phyloP scores from a whole-genome alignment of 345 rosid genomes.

The Atalantia buxifolia region DNA sequence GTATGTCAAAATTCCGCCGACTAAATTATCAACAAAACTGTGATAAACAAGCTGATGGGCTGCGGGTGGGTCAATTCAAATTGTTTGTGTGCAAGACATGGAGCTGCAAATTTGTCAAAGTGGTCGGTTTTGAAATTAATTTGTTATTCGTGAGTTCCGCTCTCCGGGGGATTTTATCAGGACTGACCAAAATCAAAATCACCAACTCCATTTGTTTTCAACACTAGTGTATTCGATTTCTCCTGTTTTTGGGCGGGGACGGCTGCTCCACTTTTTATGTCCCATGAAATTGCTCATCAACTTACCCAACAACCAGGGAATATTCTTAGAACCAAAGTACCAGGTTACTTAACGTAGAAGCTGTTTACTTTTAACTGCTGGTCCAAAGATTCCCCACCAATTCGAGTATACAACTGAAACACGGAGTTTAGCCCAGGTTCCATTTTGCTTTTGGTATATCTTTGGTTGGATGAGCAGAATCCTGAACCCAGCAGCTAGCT shows the following conservation, averaged over 20 bases:
- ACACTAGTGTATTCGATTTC: neutral
- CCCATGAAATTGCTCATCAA: neutral
- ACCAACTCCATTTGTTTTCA: neutral
- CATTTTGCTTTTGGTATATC: no score
- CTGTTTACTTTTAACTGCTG: neutral
- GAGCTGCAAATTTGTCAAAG: neutral
- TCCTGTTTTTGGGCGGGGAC: no score
- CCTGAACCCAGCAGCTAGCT: no score
- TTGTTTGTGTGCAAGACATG: neutral
- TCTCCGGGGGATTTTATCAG: neutral
- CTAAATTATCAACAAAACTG: neutral
- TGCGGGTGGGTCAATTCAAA: neutral
- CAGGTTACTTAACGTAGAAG: neutral
- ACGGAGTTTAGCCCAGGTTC: no score
- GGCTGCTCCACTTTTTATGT: no score
- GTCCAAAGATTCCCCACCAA: neutral
- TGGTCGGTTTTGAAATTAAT: constrained; percentile 9
- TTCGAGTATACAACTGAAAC: no score
- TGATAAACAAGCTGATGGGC: neutral
- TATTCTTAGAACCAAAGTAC: neutral
- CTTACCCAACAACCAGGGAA: neutral
- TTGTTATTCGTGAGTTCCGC: neutral
- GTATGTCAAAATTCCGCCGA: neutral
- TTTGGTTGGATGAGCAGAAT: no score
- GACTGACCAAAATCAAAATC: neutral